Evolutionary conservation across 2,329 filamentous ascomycete genomes (phyloP), one percentile per base, ranked within the genome.

Genomic region (Aspergillus ibericus): DNA sequence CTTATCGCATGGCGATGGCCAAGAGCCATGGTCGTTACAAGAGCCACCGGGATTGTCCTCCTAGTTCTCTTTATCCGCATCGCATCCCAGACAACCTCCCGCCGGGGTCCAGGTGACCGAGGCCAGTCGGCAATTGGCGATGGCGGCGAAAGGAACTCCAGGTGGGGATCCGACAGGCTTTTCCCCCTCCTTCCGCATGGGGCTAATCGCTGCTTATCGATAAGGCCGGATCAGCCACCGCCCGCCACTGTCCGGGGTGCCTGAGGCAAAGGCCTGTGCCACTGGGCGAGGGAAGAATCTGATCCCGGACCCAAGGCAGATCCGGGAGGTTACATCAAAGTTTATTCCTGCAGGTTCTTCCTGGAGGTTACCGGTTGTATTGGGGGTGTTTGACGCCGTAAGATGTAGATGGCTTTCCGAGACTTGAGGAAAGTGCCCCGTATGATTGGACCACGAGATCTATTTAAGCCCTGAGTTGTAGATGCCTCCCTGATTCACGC

Each of bases 131-230:
- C 38, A 42, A 13, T 22, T 42, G 12, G 18, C 18, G 38, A 42
- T 22, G 18, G 38, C 38, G 10, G 10, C 3, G 16, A 42, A 42
- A 22, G 34, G 7, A 29, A 13, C 38, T 42, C 38, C 38, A 42
- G 38, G 38, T 42, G 38, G 38, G 38, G 38, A 42, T 20, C 38
- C 38, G 42, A 27, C 42, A 27, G 42, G 42, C 12, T 25, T 47
- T 29, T 48, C 27, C 44, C 44, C 44, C 44, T 48, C 44, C 44
- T 48, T 48, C 44, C 44, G 44, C 25, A 48, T 48, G n/a, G 44
- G 25, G 59, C 56, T 60, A 63, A 61, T 56, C 47, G 54, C 50
- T 38, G 47, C 63, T 69, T 70, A 70, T 70, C 67, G 67, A 70
- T 70, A 70, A 69, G 66, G 22, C 44, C 15, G 13, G 29, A 25